phyloP scores from a whole-genome alignment of 2,329 filamentous ascomycete genomes.

The Paracoccidioides lutzii region DNA sequence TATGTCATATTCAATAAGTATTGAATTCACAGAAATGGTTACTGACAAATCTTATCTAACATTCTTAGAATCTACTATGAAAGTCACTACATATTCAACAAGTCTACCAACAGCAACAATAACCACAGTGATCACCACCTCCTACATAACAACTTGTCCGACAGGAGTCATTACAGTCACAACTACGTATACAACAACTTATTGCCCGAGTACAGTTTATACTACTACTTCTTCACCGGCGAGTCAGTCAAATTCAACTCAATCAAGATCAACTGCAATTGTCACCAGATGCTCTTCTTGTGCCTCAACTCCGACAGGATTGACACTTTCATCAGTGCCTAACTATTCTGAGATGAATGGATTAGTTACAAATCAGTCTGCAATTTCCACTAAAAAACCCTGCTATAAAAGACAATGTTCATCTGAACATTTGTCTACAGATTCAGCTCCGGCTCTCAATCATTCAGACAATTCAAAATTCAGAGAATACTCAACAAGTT shows the following conservation, averaged over 20 bases:
- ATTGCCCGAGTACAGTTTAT: constrained; percentile 22
- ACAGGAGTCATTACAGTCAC: constrained; percentile 32
- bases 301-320: too few species aligned
- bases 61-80: too few species aligned
- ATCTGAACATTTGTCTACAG: not conserved
- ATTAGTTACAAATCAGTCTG: not conserved
- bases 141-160: constrained; percentile 31
- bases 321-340: too few species aligned
- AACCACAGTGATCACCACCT: constrained; percentile 28
- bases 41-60: too few species aligned
- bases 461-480: not conserved
- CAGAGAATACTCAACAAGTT: not conserved
- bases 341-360: too few species aligned
- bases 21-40: too few species aligned
- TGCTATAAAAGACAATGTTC: not conserved
- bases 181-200: constrained; percentile 26
- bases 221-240: constrained; percentile 21
- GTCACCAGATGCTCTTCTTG: too few species aligned
- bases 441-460: too few species aligned
- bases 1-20: too few species aligned
- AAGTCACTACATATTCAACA: constrained; percentile 2
- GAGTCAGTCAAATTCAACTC: constrained; percentile 24
- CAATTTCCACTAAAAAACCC: not conserved
- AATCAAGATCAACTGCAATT: not conserved
- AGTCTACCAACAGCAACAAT: constrained; percentile 12